Base-by-base conservation (phyloP, 805 yeast genomes). In the Jamesozyma lodderae region DNA sequence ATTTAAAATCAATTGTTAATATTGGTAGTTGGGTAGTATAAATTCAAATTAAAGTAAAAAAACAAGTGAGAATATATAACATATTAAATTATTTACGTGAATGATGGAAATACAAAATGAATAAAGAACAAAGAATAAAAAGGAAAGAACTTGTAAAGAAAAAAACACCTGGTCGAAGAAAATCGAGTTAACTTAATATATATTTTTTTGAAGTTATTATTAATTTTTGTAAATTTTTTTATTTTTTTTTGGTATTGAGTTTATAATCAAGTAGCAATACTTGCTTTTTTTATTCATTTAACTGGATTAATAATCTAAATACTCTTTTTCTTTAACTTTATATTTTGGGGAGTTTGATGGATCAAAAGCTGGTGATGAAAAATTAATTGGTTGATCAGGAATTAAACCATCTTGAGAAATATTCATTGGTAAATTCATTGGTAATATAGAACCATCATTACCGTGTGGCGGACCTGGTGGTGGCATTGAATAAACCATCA, bases 401-500 rank as follows among this genome's bases (percentile, higher is more conserved):
- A 17, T 30, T 25, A 24, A 24, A 17, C 20, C 29, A 35, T 14
- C 19, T 11, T 23, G 16, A 25, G 33, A 14, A 15, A 41, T 18
- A 24, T 33, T 33, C 16, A 20, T 35, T 33, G 40, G 42, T 17
- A 31, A 23, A 31, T 39, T 36, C 32, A 34, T 29, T 30, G 45
- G 36, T 11, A 51, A 42, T 39, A 50, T 38, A n/a, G 46, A 25
- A 15, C 49, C 49, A 23, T 47, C 53, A 4, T 23, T 20, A 16
- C 20, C n/a, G n/a, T n/a, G 20, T 14, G 40, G 32, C 8, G 55
- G 50, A 16, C 53, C 53, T 15, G 52, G 53, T 28, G 59, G 60
- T 8, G 60, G 58, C 38, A 56, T 43, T 13, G 61, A 55, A 39
- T 53, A 58, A 22, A 48, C 42, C 60, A 57, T 57, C 54, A 55